phyloP scores from a whole-genome alignment of 768 basidiomycete genomes.

The Rhodotorula sphaerocarpa region DNA sequence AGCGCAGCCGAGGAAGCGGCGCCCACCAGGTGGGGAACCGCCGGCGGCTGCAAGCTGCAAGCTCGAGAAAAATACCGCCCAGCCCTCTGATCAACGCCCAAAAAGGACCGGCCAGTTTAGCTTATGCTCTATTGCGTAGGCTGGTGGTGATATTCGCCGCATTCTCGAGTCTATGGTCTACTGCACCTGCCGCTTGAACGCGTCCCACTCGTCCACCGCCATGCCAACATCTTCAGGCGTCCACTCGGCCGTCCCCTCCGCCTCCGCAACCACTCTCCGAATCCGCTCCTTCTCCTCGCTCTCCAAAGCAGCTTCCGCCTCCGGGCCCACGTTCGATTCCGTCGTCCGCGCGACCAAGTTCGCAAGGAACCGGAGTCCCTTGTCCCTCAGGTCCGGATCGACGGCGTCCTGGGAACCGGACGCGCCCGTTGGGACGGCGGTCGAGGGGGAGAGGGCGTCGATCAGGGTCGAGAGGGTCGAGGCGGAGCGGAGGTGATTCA shows the following conservation, averaged over 20 bases:
- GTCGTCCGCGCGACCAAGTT: constrained; percentile 20
- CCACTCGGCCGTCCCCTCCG: constrained; percentile 13
- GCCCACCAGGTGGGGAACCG: background rate
- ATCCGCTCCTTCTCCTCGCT: constrained; percentile 17
- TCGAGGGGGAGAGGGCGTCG: constrained; percentile 13
- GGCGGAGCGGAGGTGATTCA: constrained; percentile 12
- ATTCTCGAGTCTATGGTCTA: background rate
- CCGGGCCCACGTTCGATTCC: too few relatives aligned
- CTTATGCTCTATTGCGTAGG: too few relatives aligned
- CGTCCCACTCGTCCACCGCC: constrained; percentile 25
- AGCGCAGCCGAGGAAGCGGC: background rate
- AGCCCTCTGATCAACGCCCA: too few relatives aligned
- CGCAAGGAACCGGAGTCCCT: constrained; percentile 35
- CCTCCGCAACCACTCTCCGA: background rate
- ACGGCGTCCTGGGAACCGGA: constrained; percentile 28
- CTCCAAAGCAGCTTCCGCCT: background rate
- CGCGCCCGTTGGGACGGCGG: constrained; percentile 27
- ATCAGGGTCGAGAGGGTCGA: constrained; percentile 20
- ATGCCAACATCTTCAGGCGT: constrained; percentile 24
- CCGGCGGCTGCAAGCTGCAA: too few relatives aligned
- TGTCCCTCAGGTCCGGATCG: constrained; percentile 35
- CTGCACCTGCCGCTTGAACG: constrained; percentile 14
- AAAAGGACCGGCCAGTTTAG: background rate
- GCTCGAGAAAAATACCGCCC: too few relatives aligned
- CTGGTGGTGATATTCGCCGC: background rate